Percentiles rank a stretch among this genome's conserved stretches.
Evolutionary conservation across 2,329 filamentous ascomycete genomes (phyloP).

Genomic region (Apiospora rasikravindrae): DNA sequence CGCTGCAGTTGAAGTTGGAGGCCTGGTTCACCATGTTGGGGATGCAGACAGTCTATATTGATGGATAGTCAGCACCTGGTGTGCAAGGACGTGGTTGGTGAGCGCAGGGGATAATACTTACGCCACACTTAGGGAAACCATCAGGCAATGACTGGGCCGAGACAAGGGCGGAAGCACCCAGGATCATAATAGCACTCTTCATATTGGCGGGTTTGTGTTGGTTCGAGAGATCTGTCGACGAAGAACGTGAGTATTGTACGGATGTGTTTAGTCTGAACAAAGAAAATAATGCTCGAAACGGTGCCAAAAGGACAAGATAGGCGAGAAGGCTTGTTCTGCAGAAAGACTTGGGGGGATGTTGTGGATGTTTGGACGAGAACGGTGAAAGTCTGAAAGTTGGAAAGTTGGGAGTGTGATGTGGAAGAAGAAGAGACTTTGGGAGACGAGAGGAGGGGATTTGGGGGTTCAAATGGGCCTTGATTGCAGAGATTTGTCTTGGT

Average conservation of each 20-base stretch:
- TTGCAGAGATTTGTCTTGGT: not conserved
- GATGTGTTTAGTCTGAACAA: slow-evolving; percentile 15
- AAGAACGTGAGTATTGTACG: slow-evolving; percentile 15
- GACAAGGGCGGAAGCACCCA: slow-evolving; percentile 17
- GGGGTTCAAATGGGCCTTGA: not conserved
- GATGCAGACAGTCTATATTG: not conserved
- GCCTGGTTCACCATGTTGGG: slow-evolving; percentile 18
- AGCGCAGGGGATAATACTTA: slow-evolving; percentile 2
- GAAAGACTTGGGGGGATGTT: not conserved
- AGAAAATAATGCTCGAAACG: slow-evolving; percentile 7
- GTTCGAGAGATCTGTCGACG: slow-evolving; percentile 10
- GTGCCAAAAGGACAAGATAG: slow-evolving; percentile 7
- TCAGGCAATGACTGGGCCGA: slow-evolving; percentile 2
- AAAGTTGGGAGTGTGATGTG: slow-evolving; percentile 1
- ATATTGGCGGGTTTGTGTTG: slow-evolving; percentile 10
- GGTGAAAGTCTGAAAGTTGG: not conserved
- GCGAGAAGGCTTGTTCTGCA: not conserved
- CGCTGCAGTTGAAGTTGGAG: not conserved
- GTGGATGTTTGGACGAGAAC: not conserved
- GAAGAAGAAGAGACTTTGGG: not conserved
- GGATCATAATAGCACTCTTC: slow-evolving; percentile 14
- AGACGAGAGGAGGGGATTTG: not conserved
- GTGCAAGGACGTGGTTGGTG: not conserved
- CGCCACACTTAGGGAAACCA: slow-evolving; percentile 15
- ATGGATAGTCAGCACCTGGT: not conserved